Base-by-base conservation (phyloP, 78 protist species). In the Dictyostelium capitatum region DNA sequence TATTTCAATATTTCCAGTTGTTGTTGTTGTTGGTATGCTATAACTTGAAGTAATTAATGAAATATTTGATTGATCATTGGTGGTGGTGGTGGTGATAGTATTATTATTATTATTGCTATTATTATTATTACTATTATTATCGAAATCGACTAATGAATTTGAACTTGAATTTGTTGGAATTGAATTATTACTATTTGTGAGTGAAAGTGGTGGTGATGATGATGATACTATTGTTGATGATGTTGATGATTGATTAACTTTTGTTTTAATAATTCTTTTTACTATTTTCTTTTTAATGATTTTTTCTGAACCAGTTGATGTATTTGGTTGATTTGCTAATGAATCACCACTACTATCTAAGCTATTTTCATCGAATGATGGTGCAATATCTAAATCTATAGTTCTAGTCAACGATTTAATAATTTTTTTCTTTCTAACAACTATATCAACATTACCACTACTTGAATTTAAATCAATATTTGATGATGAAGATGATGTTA, bases 361-460 rank as follows among this genome's bases (percentile, higher is more conserved):
- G 5, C 51, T 79, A 62, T 65, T 53, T 47, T 74, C 84, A 50
- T 48, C 82, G 32, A 79, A 79, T 19, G 65, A 50, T 1, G 30
- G 50, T 37, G 72, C 83, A 25, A 20, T 77, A 59, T 57, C 80
- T 19, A 87, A 46, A 77, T 87, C 74, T 28, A 87, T 87, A 1
- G 53, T 77, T 87, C 92, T 87, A 46, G 74, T 87, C 7, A 87
- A 51, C 77, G 92, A 64, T 32, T 87, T 87, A 20, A 72, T 48
- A 23, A 64, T 32, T 25, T 74, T 74, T 50, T 84, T 83, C 19
- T 73, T 83, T 77, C 54, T 83, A 11, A 72, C 15, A 15, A 47
- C 47, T 79, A n/a, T 20, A n/a, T 57, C 11, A 20, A 11, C 11
- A 9, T 20, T 3, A 14, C 12, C 2, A 14, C 6, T 6, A 28